Evolutionary conservation across 805 yeast species (phyloP).

Genomic region (Cyberlindnera xylosilytica): DNA sequence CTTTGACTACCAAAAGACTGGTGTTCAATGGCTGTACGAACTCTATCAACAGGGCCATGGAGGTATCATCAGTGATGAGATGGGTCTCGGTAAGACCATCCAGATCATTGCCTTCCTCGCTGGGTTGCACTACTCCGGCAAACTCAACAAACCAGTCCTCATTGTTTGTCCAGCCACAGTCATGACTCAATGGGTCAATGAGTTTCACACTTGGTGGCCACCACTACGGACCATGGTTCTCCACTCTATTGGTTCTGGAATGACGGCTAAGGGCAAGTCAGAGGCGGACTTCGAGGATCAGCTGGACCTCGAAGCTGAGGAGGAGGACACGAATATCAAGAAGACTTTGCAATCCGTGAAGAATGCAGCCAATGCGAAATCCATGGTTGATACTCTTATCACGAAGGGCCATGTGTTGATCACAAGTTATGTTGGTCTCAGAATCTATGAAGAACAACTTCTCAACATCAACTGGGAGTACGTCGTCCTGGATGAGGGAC

Average conservation of each 20-base stretch:
- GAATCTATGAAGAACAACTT: conserved; percentile 60
- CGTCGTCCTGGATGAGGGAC: conserved; percentile 93
- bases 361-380: conserved; percentile 39
- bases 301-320: conserved; percentile 41
- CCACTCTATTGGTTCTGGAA: conserved; percentile 91
- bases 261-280: conserved; percentile 39
- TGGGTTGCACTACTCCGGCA: conserved; percentile 79
- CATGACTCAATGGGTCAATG: conserved; percentile 94
- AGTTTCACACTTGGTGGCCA: conserved; percentile 98
- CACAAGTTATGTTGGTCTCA: conserved; percentile 87
- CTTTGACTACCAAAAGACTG: conserved; percentile 92
- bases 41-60: conserved; percentile 86
- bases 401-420: conserved; percentile 77
- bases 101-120: conserved; percentile 91
- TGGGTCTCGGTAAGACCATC: conserved; percentile 96
- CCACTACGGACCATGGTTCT: conserved; percentile 80
- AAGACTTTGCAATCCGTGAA: conserved; percentile 23
- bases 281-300: conserved; percentile 52
- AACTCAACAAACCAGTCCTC: conserved; percentile 71
- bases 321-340: conserved; percentile 34
- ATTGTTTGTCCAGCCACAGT: conserved; percentile 97
- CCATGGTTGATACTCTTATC: conserved; percentile 55
- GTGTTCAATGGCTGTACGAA: conserved; percentile 98
- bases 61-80: conserved; percentile 95
- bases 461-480: conserved; percentile 83